These are phyloP conservation scores for Malus domestica DNA, from an alignment of 306 rosid genomes.

Conservation along the genomic window DNA sequence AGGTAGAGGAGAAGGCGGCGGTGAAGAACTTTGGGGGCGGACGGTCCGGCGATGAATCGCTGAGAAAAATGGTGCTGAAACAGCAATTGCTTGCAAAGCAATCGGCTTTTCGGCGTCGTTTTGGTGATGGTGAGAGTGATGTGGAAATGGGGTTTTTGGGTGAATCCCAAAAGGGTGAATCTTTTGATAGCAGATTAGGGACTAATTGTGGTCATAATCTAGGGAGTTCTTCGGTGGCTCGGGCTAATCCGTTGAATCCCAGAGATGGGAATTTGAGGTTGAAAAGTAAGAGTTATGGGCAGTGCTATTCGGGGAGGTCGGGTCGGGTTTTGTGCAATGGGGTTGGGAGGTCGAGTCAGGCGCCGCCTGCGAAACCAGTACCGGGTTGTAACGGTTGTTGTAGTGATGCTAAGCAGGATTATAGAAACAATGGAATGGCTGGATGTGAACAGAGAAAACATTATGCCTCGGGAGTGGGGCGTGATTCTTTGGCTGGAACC, in stretches of 20 bases:
- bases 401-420: neutral
- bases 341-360: neutral
- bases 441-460: conserved; percentile 17
- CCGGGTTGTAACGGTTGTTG: neutral
- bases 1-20: neutral
- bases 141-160: neutral
- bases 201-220: neutral
- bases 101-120: conserved; percentile 1
- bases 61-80: conserved; percentile 6
- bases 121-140: neutral
- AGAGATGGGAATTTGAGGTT: conserved; percentile 17
- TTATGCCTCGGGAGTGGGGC: conserved; percentile 1
- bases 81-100: conserved; percentile 14
- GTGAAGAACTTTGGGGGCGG: neutral
- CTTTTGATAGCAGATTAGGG: neutral
- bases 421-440: neutral
- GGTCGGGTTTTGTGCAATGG: neutral
- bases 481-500: neutral
- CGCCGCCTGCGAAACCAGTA: neutral
- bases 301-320: neutral
- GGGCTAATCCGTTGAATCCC: conserved; percentile 11
- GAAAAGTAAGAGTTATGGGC: neutral
- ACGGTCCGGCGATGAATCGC: neutral
- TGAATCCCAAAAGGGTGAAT: neutral
- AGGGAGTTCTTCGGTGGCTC: neutral